A percentile compares a stretch with the other conserved stretches of the same genome.
Conservation (phyloP, 108 stramenopile species). For the Pseudonitzschia multistriata region DNA sequence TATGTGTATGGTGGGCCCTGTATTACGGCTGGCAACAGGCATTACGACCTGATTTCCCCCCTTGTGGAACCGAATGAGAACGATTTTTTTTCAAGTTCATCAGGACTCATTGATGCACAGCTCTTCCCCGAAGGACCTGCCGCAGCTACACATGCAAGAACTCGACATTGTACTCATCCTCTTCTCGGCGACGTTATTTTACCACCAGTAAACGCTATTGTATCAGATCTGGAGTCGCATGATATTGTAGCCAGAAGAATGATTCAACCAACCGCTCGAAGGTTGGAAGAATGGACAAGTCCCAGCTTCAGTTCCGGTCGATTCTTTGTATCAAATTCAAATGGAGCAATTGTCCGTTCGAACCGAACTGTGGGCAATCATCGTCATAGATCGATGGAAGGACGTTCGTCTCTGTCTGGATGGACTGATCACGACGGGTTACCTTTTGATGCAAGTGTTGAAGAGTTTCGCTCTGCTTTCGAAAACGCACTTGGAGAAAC, state of each 20-base stretch:
- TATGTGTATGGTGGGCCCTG: constrained; percentile 70
- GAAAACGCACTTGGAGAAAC: constrained; percentile 52
- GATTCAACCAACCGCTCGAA: constrained; percentile 30
- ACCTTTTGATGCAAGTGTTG: constrained; percentile 56
- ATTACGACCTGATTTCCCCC: constrained; percentile 43
- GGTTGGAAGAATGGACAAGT: constrained; percentile 35
- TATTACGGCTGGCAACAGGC: constrained; percentile 53
- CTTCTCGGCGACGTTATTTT: constrained; percentile 58
- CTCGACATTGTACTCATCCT: constrained; percentile 53
- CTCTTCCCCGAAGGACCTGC: constrained; percentile 80
- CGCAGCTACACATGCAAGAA: constrained; percentile 57
- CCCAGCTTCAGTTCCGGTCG: constrained; percentile 27
- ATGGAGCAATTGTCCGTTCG: constrained; percentile 56
- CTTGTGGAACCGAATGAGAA: constrained; percentile 23
- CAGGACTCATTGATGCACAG: constrained; percentile 46
- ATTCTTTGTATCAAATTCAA: constrained; percentile 42
- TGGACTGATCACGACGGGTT: constrained; percentile 79
- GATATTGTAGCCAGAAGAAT: constrained; percentile 28
- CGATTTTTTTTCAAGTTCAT: constrained; percentile 11
- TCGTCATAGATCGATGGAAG: neutral
- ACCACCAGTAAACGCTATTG: constrained; percentile 68
- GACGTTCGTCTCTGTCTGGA: constrained; percentile 35
- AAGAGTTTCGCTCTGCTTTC: constrained; percentile 64
- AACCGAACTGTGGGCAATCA: constrained; percentile 14
- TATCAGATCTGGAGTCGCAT: constrained; percentile 46